Evolutionary conservation across 2,329 filamentous ascomycete species (phyloP), one percentile per base, ranked within the genome.

Genomic region (Orbilia ellipsospora): DNA sequence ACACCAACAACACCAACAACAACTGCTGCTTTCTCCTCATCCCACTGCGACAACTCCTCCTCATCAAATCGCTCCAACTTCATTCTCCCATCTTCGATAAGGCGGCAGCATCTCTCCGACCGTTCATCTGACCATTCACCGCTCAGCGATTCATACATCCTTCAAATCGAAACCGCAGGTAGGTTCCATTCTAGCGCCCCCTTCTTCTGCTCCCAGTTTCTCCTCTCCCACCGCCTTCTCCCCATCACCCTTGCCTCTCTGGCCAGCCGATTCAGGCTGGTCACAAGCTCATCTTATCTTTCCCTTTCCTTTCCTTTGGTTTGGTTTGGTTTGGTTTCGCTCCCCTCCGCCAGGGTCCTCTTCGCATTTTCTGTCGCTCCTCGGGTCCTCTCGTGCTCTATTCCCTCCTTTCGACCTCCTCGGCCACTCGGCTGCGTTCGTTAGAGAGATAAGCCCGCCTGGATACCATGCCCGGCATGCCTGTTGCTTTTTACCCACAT

Each of bases 211-310:
- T 52, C 44, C 44, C 44, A 48, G 44, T 48, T 18, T n/a, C 44
- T 48, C 44, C 15, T 18, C 23, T 40, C 57, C 55, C 52, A 48
- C 51, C 23, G 26, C 54, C 18, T 54, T 44, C 36, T 42, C 50
- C 42, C 16, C 26, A 20, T 64, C 26, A 36, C 31, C 31, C 31
- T 12, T 40, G 26, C 42, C 45, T 44, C 26, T 42, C 59, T 50
- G 55, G 48, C 16, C 16, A 45, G n/a, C 59, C 45, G 23, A 54
- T 74, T 67, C 62, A 52, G 64, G 70, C 57, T 57, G 70, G 70
- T 74, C 70, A 74, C 70, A 74, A 68, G 42, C 63, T 40, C 48
- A 28, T 63, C 67, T 64, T 63, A 70, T 64, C 67, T 44, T 23
- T 40, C 23, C 57, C 6, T 48, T 48, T n/a, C 6, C 44, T 18